Conservation (phyloP, 352 stramenopile species). For the Aphanomyces euteiches region DNA sequence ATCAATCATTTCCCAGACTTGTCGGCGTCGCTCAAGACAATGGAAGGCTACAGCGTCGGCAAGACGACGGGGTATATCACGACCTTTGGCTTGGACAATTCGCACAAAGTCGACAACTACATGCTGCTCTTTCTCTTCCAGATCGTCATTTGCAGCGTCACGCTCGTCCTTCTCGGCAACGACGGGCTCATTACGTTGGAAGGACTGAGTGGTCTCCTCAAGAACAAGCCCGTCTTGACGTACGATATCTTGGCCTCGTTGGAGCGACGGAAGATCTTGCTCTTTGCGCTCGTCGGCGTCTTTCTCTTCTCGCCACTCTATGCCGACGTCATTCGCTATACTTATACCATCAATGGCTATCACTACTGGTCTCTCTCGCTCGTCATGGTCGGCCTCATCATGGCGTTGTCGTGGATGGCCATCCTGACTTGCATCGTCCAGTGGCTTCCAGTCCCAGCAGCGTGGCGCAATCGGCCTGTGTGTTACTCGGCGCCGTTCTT, state of each 20-base stretch:
- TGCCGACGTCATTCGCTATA: slow-evolving; percentile 1
- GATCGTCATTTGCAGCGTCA: not conserved
- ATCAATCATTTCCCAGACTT: not conserved
- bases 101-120: slow-evolving; percentile 11
- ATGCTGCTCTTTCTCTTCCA: not conserved
- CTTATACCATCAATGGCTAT: not conserved
- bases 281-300: not conserved
- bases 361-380: slow-evolving; percentile 3
- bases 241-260: slow-evolving; percentile 17
- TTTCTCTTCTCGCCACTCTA: slow-evolving; percentile 5
- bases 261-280: slow-evolving; percentile 7
- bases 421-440: slow-evolving; percentile 8
- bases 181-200: not conserved
- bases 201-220: not conserved
- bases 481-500: slow-evolving; percentile 2
- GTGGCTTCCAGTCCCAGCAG: not conserved
- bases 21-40: not conserved
- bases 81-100: not conserved
- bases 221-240: slow-evolving; percentile 24
- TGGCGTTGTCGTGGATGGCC: not conserved
- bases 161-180: slow-evolving; percentile 2
- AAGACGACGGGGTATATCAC: not conserved
- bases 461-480: not conserved
- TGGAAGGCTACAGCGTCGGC: not conserved
- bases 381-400: not conserved